Conservation (phyloP, 2,329 filamentous ascomycete genomes). For the Alternaria sp. region DNA sequence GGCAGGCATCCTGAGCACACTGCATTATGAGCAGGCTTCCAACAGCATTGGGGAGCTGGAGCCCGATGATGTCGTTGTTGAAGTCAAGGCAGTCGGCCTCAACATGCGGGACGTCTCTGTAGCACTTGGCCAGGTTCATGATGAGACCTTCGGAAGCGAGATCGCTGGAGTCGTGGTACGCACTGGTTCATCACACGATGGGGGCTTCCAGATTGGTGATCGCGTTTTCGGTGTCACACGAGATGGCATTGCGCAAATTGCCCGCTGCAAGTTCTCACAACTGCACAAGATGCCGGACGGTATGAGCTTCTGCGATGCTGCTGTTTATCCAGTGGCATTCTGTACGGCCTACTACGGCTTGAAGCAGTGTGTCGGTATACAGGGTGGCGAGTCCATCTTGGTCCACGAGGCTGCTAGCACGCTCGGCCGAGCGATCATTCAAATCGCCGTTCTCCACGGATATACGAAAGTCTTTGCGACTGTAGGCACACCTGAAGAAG, state of each 20-base stretch:
- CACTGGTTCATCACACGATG: neutral
- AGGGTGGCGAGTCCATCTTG: neutral
- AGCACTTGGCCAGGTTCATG: conserved; percentile 35
- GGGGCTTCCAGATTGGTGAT: conserved; percentile 9
- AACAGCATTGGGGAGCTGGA: neutral
- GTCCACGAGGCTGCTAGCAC: conserved; percentile 3
- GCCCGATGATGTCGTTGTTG: conserved; percentile 21
- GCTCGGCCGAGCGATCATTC: conserved; percentile 2
- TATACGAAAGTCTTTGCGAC: conserved; percentile 13
- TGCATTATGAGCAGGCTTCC: conserved; percentile 18
- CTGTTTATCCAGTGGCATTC: conserved; percentile 13
- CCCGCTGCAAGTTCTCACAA: conserved; percentile 12
- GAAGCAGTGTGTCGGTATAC: neutral
- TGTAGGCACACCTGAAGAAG: conserved; percentile 15
- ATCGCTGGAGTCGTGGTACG: conserved; percentile 24
- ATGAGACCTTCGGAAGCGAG: conserved; percentile 17
- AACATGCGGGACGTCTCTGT: conserved; percentile 27
- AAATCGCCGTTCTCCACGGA: neutral
- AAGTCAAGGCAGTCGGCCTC: conserved; percentile 22
- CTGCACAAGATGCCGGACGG: conserved; percentile 10
- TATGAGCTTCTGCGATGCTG: conserved; percentile 21
- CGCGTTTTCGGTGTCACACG: conserved; percentile 15
- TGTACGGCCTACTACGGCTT: conserved; percentile 6
- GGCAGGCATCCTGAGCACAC: conserved; percentile 19
- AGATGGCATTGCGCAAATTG: conserved; percentile 8